Percentiles rank a stretch among this genome's conserved stretches.
These are phyloP conservation scores for Austroboletus novae-zelandiae DNA, from an alignment of 1,284 basidiomycete species.

Conservation along the genomic window DNA sequence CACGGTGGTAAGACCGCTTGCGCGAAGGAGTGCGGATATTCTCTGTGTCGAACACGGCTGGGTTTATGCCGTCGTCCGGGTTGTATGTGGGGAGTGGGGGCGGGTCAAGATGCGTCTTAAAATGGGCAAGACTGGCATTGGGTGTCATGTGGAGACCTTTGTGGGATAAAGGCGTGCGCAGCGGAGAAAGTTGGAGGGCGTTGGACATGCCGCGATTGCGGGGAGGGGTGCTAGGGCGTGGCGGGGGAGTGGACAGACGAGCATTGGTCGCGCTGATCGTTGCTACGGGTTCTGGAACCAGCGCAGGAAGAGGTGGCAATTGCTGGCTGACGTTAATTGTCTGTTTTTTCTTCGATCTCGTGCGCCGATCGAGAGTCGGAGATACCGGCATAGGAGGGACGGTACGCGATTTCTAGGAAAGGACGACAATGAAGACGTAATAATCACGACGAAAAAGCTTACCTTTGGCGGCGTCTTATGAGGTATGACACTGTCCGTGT, in stretches of 20 bases:
- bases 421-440: conserved; percentile 6
- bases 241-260: conserved; percentile 30
- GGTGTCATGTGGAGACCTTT: conserved; percentile 67
- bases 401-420: conserved; percentile 30
- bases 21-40: conserved; percentile 53
- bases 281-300: conserved; percentile 6
- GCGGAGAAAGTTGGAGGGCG: conserved; percentile 48
- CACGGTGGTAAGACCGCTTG: conserved; percentile 38
- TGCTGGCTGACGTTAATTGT: conserved; percentile 16
- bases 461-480: conserved; percentile 31
- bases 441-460: neutral
- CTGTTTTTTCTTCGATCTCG: conserved; percentile 32
- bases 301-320: conserved; percentile 31
- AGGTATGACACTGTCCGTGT: conserved; percentile 7
- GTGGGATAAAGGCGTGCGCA: conserved; percentile 64
- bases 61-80: conserved; percentile 36
- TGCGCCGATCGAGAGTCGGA: conserved; percentile 46
- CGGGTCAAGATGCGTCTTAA: conserved; percentile 61
- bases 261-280: conserved; percentile 21
- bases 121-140: conserved; percentile 57
- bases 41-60: conserved; percentile 38
- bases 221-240: conserved; percentile 30
- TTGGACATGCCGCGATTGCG: conserved; percentile 26
- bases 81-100: conserved; percentile 46
- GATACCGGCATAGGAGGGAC: conserved; percentile 47